Percentiles rank a stretch among this genome's conserved stretches.
These are phyloP conservation scores for Xylaria scruposa DNA, from an alignment of 495 filamentous ascomycete genomes.

Conservation along the genomic window DNA sequence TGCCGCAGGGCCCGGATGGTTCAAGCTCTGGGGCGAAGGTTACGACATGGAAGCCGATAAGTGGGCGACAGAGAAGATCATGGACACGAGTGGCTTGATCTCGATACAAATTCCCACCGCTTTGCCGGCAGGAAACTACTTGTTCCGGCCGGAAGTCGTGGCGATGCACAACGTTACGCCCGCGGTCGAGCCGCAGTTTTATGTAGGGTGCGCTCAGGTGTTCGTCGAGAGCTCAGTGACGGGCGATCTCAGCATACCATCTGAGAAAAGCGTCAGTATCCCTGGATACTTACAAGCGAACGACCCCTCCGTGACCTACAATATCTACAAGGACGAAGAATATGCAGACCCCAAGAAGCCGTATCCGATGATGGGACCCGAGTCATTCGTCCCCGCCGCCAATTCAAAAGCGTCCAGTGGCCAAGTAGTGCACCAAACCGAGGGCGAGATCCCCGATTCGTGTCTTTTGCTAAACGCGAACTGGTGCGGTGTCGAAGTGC, in stretches of 20 bases:
- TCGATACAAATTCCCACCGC: constrained; percentile 57
- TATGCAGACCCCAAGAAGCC: constrained; percentile 36
- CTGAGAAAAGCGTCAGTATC: constrained; percentile 56
- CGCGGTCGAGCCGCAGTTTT: constrained; percentile 61
- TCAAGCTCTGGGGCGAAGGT: constrained; percentile 67
- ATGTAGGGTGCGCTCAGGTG: constrained; percentile 66
- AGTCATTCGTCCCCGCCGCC: constrained; percentile 41
- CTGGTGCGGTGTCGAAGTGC: constrained; percentile 63
- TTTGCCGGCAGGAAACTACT: constrained; percentile 63
- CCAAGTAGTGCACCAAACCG: constrained; percentile 35
- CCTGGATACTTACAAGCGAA: constrained; percentile 57
- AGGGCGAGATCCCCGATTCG: constrained; percentile 46
- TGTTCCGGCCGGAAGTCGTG: constrained; percentile 64
- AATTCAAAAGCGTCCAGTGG: constrained; percentile 24
- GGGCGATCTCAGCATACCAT: constrained; percentile 33
- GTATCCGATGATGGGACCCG: constrained; percentile 63
- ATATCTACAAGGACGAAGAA: constrained; percentile 53
- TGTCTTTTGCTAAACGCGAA: constrained; percentile 62
- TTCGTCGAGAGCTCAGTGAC: constrained; percentile 56
- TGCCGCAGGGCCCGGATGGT: constrained; percentile 62
- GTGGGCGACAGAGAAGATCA: constrained; percentile 67
- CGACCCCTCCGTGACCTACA: constrained; percentile 56
- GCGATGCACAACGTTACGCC: constrained; percentile 61
- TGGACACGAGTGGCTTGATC: constrained; percentile 59
- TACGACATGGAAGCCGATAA: constrained; percentile 52